A percentile compares a stretch with the other conserved stretches of the same genome.
Evolutionary conservation across 2,329 filamentous ascomycete genomes (phyloP).

Genomic region (Phaeosphaeria sp.): DNA sequence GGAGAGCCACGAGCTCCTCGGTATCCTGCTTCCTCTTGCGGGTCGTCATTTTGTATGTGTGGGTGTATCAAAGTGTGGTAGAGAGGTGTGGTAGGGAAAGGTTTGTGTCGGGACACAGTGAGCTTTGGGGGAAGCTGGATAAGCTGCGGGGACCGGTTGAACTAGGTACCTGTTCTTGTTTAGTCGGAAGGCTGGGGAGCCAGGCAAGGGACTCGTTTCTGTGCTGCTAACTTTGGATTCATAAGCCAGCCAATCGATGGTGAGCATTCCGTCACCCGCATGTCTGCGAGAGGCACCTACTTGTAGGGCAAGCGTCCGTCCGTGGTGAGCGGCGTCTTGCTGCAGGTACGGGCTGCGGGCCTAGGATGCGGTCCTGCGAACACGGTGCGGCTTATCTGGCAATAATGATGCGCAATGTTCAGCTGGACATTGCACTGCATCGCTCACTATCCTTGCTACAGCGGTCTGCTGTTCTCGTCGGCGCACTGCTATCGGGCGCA

Average conservation of each 20-base stretch:
- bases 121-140: conserved; percentile 22
- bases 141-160: conserved; percentile 36
- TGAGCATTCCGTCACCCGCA: conserved; percentile 25
- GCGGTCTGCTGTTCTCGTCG: background rate
- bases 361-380: background rate
- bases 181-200: conserved; percentile 35
- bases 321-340: conserved; percentile 16
- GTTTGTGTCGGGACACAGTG: conserved; percentile 25
- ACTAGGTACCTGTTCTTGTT: conserved; percentile 28
- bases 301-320: conserved; percentile 2
- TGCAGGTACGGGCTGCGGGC: conserved; percentile 30
- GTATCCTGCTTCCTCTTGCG: conserved; percentile 53
- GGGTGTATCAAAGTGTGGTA: conserved; percentile 6
- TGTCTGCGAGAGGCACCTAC: conserved; percentile 8
- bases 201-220: conserved; percentile 36
- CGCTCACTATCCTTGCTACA: background rate
- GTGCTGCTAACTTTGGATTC: conserved; percentile 30
- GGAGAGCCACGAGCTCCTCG: conserved; percentile 53
- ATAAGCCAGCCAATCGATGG: conserved; percentile 34
- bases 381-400: background rate
- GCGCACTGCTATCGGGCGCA: too few relatives aligned
- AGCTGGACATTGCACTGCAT: background rate
- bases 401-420: background rate
- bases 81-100: conserved; percentile 14
- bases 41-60: conserved; percentile 45